Base-by-base conservation (phyloP, 768 basidiomycete species). In the Rhodotorula kratochvilovae region DNA sequence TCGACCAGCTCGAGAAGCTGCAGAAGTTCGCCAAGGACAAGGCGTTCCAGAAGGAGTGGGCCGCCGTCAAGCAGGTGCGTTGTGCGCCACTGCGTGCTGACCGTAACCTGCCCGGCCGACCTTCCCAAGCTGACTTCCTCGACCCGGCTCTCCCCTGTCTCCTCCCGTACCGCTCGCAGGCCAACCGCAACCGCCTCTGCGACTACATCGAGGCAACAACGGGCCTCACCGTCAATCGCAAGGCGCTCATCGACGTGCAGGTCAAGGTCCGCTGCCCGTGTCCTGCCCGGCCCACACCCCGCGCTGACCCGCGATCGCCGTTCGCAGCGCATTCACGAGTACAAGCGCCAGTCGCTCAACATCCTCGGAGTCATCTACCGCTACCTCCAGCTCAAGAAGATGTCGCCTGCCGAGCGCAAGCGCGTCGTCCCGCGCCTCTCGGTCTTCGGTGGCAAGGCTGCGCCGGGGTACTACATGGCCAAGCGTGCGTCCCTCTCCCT, bases 361-460 rank as follows among this genome's bases (percentile, higher is more conserved):
- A 92, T 96, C 76, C 85, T 98, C 61, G 90, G 89, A 61, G 89
- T 93, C 68, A 86, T 94, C 72, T 88, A 92, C 79, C 72, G 77
- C 51, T 79, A 78, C 66, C 54, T 78, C 43, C 67, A 70, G 50
- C 51, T 78, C 55, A 75, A 77, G 70, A 74, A 73, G 43, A 87
- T 95, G 87, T 83, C 84, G 4, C 85, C 90, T 0, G 88, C 81
- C 39, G 87, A 96, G 79, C 86, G 90, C 77, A 89, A 89, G 83
- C 90, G 90, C 79, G 85, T 89, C 74, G 87, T 86, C 75, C 89
- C 87, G 54, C 81, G 77, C 46, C 92, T 92, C 29, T 89, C 92
- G n/a, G 90, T 99, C 84, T 98, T 99, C 74, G 95, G 92, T 43
- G 95, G 96, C 73, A 97, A 97, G 80, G 93, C 95, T 63, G 95